Base-by-base conservation (phyloP, 371 early-diverging fungal species). In the Chytridiales sp. region DNA sequence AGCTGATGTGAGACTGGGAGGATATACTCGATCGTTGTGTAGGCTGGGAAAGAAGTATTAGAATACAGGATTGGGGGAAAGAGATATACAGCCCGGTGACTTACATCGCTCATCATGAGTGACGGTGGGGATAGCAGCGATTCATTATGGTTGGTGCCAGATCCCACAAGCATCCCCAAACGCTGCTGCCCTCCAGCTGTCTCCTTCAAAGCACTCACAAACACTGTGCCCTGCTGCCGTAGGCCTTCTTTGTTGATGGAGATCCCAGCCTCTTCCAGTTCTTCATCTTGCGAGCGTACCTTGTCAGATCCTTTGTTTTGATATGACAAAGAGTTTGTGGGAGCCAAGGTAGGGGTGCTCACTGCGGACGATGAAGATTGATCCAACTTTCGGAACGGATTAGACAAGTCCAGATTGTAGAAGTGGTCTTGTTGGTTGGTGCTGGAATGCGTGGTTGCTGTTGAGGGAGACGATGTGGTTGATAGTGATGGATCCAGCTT, bases 371-470 rank as follows among this genome's bases (percentile, higher is more conserved):
- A 17, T 17, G 40, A 40, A 17, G 17, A 17, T 22, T 44, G 44
- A 44, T 44, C 44, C 44, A 44, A 44, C 15, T 44, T 44, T 44
- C 22, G 44, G 24, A 44, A 24, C 6, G 9, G n/a, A 6, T 48
- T 48, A 6, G 48, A 48, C 17, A 48, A 48, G 26, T 48, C 48
- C 9, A 32, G 30, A 27, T 48, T 17, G 27, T 48, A 48, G 48
- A 48, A 48, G 11, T 48, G 30, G 48, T 48, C 6, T 4, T 27
- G 11, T 4, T 17, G 27, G 11, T 30, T 48, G 4, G 32, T 32
- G 9, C 19, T 19, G 44, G 44, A 24, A 11, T 44, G 6, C 22
- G 48, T 19, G 48, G 11, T 48, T n/a, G n/a, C n/a, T n/a, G n/a
- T n/a, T n/a, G n/a, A n/a, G n/a, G n/a, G n/a, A n/a, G n/a, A n/a